Percentiles rank a stretch among this genome's conserved stretches.
Conservation (phyloP, 2,329 filamentous ascomycete genomes). For the Lasiodiplodia sp. region DNA sequence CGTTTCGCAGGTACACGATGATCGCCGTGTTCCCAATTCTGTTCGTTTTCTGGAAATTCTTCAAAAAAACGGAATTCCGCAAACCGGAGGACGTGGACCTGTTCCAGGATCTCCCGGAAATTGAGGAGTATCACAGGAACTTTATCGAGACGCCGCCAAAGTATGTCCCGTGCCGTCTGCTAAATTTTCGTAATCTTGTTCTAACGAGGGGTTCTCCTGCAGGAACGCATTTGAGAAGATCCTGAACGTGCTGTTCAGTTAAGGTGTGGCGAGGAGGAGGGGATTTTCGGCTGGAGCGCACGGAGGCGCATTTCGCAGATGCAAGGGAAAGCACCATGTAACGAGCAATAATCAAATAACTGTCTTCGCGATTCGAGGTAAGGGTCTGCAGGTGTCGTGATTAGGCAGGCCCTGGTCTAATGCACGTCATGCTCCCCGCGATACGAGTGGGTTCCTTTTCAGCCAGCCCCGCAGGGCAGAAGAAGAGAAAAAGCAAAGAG, state of each 20-base stretch:
- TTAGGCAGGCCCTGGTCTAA: conserved; percentile 5
- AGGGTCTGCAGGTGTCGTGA: conserved; percentile 7
- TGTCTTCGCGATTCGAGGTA: not conserved
- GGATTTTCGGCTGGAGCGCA: not conserved
- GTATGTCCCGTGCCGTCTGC: conserved; percentile 30
- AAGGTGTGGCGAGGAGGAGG: conserved; percentile 2
- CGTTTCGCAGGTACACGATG: conserved; percentile 67
- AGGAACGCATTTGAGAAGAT: conserved; percentile 49
- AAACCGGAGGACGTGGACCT: conserved; percentile 69
- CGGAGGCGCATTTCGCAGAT: not conserved
- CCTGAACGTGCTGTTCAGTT: conserved; percentile 56
- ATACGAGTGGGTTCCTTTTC: conserved; percentile 1
- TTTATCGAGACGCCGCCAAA: conserved; percentile 53
- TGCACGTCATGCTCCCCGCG: conserved; percentile 19
- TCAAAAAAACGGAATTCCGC: conserved; percentile 67
- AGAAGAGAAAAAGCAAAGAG: not conserved
- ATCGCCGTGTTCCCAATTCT: conserved; percentile 74
- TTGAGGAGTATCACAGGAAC: conserved; percentile 72
- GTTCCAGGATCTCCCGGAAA: conserved; percentile 66
- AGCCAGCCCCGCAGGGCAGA: not conserved
- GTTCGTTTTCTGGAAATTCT: conserved; percentile 74
- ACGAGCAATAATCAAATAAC: not conserved
- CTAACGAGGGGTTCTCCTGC: not conserved
- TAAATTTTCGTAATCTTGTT: not conserved
- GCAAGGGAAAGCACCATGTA: not conserved